Conservation (phyloP, 495 filamentous ascomycete species). For the Letharia columbiana region DNA sequence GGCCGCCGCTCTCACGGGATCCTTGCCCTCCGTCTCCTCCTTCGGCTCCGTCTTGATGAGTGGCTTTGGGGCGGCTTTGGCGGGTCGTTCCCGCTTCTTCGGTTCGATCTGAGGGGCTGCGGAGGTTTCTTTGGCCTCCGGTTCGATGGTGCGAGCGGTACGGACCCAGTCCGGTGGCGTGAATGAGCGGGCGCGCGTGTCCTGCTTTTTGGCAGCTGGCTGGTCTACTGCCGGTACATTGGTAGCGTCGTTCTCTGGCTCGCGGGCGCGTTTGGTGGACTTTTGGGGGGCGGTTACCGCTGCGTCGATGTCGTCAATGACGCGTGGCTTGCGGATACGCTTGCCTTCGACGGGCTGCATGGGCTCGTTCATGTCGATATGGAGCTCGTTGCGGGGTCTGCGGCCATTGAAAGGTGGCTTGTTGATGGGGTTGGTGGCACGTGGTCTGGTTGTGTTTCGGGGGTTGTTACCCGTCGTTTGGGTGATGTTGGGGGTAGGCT, state of each 20-base stretch:
- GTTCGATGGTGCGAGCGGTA: not conserved
- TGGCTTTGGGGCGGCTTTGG: slow-evolving; percentile 31
- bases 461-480: slow-evolving; percentile 25
- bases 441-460: slow-evolving; percentile 17
- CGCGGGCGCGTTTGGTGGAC: not conserved
- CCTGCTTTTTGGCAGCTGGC: not conserved
- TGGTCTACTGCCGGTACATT: not conserved
- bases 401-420: slow-evolving; percentile 21
- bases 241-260: no score
- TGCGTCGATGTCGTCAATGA: not conserved
- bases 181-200: not conserved
- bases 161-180: not conserved
- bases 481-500: not conserved
- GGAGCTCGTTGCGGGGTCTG: slow-evolving; percentile 35
- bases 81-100: not conserved
- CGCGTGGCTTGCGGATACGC: slow-evolving; percentile 29
- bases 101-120: not conserved
- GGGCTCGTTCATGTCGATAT: slow-evolving; percentile 1
- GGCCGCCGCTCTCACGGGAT: slow-evolving; percentile 41
- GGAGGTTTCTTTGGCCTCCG: not conserved
- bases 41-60: slow-evolving; percentile 23
- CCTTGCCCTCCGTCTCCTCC: slow-evolving; percentile 42
- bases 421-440: not conserved
- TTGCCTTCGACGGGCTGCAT: slow-evolving; percentile 2
- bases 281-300: not conserved